phyloP scores from a whole-genome alignment of 2,329 filamentous ascomycete genomes.

The Alternaria longipes region DNA sequence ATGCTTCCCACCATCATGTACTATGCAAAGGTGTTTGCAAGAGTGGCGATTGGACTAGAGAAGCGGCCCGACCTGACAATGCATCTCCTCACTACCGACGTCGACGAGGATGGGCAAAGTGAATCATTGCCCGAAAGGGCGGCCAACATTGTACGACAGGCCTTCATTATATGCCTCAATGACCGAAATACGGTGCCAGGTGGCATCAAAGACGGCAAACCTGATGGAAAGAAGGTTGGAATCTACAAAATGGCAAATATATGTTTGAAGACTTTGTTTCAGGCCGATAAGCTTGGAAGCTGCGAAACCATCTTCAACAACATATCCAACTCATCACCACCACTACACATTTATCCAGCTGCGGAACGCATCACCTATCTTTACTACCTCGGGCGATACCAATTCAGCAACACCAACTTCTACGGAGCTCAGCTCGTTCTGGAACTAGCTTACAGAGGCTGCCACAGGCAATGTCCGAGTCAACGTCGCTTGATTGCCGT shows the following conservation, averaged over 20 bases:
- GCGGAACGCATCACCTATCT: slow-evolving; percentile 90
- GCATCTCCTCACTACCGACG: slow-evolving; percentile 63
- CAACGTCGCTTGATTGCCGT: slow-evolving; percentile 84
- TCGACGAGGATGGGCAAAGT: slow-evolving; percentile 71
- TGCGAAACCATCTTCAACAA: slow-evolving; percentile 90
- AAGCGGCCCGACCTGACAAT: slow-evolving; percentile 79
- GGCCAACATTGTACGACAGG: slow-evolving; percentile 87
- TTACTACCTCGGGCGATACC: slow-evolving; percentile 91
- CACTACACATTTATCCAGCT: slow-evolving; percentile 81
- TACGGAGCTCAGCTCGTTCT: slow-evolving; percentile 78
- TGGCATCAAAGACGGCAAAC: slow-evolving; percentile 66
- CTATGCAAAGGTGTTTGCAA: slow-evolving; percentile 80
- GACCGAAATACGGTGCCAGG: slow-evolving; percentile 74
- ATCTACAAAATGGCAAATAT: slow-evolving; percentile 94
- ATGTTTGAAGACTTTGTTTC: slow-evolving; percentile 86
- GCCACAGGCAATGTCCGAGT: slow-evolving; percentile 61
- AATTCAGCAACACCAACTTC: slow-evolving; percentile 86
- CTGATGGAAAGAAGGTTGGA: slow-evolving; percentile 84
- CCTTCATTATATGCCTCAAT: slow-evolving; percentile 88
- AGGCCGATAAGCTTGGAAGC: slow-evolving; percentile 83
- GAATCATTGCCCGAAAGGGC: slow-evolving; percentile 86
- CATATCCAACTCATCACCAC: slow-evolving; percentile 83
- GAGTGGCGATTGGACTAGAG: slow-evolving; percentile 84
- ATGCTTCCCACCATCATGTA: slow-evolving; percentile 85
- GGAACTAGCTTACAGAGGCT: slow-evolving; percentile 81